These are phyloP conservation scores for Albophoma yamanashiensis DNA, from an alignment of 2,329 filamentous ascomycete genomes.

Conservation along the genomic window DNA sequence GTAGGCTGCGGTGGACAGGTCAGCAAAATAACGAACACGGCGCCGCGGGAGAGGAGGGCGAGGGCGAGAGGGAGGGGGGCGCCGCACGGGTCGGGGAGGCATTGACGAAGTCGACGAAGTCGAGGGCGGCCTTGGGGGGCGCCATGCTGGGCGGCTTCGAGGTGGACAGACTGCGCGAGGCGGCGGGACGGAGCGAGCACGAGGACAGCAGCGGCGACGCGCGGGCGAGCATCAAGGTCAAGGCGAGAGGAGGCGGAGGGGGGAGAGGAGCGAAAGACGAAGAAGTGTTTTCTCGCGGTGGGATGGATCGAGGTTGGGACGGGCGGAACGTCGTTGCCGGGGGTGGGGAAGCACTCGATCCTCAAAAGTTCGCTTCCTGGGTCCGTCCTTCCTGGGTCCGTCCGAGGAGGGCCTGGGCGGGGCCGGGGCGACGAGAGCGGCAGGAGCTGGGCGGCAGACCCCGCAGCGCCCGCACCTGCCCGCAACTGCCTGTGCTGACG, in stretches of 20 bases:
- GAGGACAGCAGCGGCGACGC: neutral
- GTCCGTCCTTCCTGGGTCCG: too few relatives aligned
- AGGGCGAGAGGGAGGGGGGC: neutral
- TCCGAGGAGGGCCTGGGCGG: neutral
- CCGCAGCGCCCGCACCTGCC: neutral
- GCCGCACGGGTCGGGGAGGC: constrained; percentile 79
- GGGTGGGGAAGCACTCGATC: too few relatives aligned
- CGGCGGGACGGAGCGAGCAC: neutral
- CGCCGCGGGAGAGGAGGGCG: too few relatives aligned
- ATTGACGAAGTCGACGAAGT: constrained; percentile 91
- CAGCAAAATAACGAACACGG: neutral
- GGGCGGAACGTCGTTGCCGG: neutral
- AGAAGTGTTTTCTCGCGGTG: neutral
- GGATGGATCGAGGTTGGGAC: neutral
- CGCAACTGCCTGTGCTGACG: neutral
- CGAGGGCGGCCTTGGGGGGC: constrained; percentile 51
- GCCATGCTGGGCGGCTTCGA: constrained; percentile 35
- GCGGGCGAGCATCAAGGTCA: neutral
- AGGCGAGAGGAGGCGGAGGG: neutral
- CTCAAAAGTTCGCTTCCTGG: neutral
- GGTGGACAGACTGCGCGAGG: constrained; percentile 14
- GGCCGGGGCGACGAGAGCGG: neutral
- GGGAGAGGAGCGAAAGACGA: neutral
- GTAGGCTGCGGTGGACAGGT: constrained; percentile 53
- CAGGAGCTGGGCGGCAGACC: neutral